These are phyloP conservation scores for Crithidia bombi DNA, from an alignment of 208 protist genomes.

Conservation along the genomic window DNA sequence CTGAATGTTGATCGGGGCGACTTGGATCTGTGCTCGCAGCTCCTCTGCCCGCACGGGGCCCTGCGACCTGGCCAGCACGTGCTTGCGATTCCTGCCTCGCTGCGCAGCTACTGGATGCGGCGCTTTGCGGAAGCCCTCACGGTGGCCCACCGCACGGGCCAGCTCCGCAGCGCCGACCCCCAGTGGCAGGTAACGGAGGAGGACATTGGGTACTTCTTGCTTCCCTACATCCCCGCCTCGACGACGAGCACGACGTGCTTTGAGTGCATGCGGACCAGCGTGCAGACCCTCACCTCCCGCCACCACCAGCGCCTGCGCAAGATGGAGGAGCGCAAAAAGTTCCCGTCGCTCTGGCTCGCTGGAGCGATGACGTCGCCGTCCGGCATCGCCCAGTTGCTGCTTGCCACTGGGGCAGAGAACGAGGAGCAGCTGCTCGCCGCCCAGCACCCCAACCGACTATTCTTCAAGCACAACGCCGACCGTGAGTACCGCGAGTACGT, in stretches of 20 bases:
- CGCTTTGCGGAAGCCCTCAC: constrained; percentile 45
- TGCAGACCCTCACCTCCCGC: constrained; percentile 39
- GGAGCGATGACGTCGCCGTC: constrained; percentile 42
- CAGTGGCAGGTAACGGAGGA: constrained; percentile 28
- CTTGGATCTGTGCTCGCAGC: constrained; percentile 19
- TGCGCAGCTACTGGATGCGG: constrained; percentile 58
- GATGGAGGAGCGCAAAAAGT: constrained; percentile 49
- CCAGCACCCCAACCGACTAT: constrained; percentile 69
- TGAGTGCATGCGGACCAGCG: constrained; percentile 53
- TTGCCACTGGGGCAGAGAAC: constrained; percentile 35
- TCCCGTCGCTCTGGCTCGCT: constrained; percentile 58
- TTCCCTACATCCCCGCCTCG: constrained; percentile 44
- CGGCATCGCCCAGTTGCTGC: constrained; percentile 34
- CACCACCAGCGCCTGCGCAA: constrained; percentile 42
- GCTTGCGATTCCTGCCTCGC: constrained; percentile 40
- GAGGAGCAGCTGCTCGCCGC: constrained; percentile 58
- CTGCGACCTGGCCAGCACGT: constrained; percentile 48
- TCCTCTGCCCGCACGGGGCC: constrained; percentile 59
- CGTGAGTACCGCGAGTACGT: constrained; percentile 47
- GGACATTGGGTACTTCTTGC: constrained; percentile 30
- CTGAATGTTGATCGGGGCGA: constrained; percentile 24
- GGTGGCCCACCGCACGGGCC: constrained; percentile 29
- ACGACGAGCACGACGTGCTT: constrained; percentile 40
- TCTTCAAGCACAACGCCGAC: constrained; percentile 53
- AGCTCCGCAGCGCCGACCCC: constrained; percentile 24